phyloP scores from a whole-genome alignment of 306 rosid species.

The Betula pendula region DNA sequence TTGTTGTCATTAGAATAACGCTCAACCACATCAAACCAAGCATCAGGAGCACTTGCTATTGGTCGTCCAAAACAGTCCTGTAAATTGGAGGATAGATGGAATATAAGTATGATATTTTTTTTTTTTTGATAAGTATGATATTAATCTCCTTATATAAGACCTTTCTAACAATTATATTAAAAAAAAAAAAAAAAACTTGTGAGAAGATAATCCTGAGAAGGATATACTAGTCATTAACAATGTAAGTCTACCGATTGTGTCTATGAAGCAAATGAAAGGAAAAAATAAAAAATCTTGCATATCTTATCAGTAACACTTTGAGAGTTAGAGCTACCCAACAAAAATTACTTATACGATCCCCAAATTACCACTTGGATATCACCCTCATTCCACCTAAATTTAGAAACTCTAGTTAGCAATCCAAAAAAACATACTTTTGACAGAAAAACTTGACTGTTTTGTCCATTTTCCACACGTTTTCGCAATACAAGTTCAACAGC shows the following conservation, averaged over 20 bases:
- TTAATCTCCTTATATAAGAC: background rate
- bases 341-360: background rate
- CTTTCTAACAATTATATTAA: background rate
- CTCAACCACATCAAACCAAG: conserved; percentile 97
- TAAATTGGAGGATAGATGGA: background rate
- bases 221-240: background rate
- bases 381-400: background rate
- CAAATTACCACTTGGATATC: background rate
- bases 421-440: too few species aligned
- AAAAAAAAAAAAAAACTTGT: too few species aligned
- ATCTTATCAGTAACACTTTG: background rate
- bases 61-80: conserved; percentile 98
- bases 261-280: background rate
- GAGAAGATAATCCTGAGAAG: background rate
- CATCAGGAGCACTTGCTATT: conserved; percentile 88
- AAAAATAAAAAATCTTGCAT: background rate
- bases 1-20: conserved; percentile 88
- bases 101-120: background rate
- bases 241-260: background rate
- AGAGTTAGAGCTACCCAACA: background rate
- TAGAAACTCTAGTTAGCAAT: background rate
- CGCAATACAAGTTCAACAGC: background rate
- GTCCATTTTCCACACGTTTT: background rate
- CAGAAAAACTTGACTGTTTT: background rate
- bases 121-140: background rate